Conservation (phyloP, 345 rosid species). For the Ailanthus altissimus region DNA sequence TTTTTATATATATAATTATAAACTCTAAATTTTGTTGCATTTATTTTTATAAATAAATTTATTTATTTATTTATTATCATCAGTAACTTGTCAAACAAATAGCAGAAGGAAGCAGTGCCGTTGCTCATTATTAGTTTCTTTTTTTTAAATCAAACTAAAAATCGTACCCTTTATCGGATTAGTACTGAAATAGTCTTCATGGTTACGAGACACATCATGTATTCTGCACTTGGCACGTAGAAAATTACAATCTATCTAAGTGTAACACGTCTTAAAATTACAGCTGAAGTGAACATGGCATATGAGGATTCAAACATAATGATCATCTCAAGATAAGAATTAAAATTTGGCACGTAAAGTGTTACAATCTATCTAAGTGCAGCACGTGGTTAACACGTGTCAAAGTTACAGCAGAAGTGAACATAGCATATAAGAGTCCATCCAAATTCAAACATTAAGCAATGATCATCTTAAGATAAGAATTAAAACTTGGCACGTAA, state of each 20-base stretch:
- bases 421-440: neutral
- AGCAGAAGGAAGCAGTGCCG: neutral
- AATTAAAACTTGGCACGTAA: slow-evolving; percentile 22
- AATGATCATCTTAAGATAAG: neutral
- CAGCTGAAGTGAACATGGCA: neutral
- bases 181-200: too few species aligned
- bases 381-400: slow-evolving; percentile 30
- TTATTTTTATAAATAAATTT: too few species aligned
- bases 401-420: neutral
- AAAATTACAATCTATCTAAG: neutral
- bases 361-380: neutral
- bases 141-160: too few species aligned
- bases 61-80: too few species aligned
- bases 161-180: too few species aligned
- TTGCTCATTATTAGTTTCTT: neutral
- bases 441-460: neutral
- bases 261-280: slow-evolving; percentile 13
- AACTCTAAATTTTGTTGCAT: too few species aligned
- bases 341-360: slow-evolving; percentile 25
- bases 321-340: neutral
- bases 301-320: neutral
- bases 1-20: too few species aligned
- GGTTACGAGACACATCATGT: too few species aligned
- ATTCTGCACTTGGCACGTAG: slow-evolving; percentile 26
- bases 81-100: too few species aligned